These are phyloP conservation scores for Paecilomyces sp. DNA, from an alignment of 2,329 filamentous ascomycete genomes.

Conservation along the genomic window DNA sequence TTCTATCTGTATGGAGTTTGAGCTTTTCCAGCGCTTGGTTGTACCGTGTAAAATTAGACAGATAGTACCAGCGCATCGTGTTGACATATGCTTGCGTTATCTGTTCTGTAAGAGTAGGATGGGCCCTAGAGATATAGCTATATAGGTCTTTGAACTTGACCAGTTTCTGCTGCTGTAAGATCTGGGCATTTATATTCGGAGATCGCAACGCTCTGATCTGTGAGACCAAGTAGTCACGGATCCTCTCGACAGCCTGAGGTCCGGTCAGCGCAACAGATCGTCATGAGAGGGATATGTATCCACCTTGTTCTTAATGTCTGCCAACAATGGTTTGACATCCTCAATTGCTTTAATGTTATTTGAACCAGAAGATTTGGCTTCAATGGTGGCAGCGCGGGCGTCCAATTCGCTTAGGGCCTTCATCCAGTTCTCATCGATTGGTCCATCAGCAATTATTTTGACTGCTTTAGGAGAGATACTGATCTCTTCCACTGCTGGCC, in stretches of 20 bases:
- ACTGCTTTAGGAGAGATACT: slow-evolving; percentile 80
- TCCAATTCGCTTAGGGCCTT: slow-evolving; percentile 78
- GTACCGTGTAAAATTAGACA: slow-evolving; percentile 85
- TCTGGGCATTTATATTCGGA: slow-evolving; percentile 93
- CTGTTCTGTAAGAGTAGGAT: slow-evolving; percentile 76
- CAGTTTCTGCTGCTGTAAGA: slow-evolving; percentile 91
- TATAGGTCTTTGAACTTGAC: slow-evolving; percentile 83
- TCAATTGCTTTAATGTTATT: slow-evolving; percentile 66
- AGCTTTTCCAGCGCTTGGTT: slow-evolving; percentile 75
- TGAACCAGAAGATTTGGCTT: slow-evolving; percentile 56
- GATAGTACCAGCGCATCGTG: slow-evolving; percentile 98
- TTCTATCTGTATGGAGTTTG: slow-evolving; percentile 78
- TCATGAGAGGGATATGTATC: slow-evolving; percentile 3
- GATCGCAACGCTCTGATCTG: slow-evolving; percentile 92
- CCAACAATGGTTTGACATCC: slow-evolving; percentile 77
- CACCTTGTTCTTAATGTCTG: slow-evolving; percentile 76
- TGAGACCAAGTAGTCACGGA: slow-evolving; percentile 86
- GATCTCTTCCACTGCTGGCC: slow-evolving; percentile 84
- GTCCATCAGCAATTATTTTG: slow-evolving; percentile 76
- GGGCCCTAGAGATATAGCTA: slow-evolving; percentile 74
- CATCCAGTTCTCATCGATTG: slow-evolving; percentile 84
- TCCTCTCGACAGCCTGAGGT: slow-evolving; percentile 71
- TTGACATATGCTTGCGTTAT: slow-evolving; percentile 93
- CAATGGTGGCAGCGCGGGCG: slow-evolving; percentile 64
- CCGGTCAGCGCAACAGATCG: neutral